These are phyloP conservation scores for Trypanosomatidae sp. DNA, from an alignment of 208 protist genomes.

Conservation along the genomic window DNA sequence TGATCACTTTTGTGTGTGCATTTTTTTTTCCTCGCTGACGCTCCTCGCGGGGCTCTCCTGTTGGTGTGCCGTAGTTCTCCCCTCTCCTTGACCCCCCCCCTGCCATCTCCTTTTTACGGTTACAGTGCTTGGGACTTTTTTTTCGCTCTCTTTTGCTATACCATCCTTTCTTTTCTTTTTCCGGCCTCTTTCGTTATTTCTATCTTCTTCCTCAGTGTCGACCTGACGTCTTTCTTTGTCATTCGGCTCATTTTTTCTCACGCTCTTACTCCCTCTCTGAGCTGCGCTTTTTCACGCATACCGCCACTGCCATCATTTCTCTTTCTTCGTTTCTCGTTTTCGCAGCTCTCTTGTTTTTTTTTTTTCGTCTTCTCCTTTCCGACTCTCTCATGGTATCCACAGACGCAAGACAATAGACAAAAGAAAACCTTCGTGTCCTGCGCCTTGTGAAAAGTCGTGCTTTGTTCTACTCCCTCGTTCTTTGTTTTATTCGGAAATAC, in stretches of 20 bases:
- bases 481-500: neutral
- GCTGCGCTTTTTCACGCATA: neutral
- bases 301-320: neutral
- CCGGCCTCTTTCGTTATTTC: neutral
- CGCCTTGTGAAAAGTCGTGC: neutral
- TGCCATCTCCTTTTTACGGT: neutral
- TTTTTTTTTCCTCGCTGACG: neutral
- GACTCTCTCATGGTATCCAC: slow-evolving; percentile 5
- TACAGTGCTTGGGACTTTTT: neutral
- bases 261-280: neutral
- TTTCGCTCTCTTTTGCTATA: neutral
- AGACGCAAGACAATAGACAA: neutral
- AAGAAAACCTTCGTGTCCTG: neutral
- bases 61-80: no score
- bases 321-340: neutral
- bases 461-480: neutral
- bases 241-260: neutral
- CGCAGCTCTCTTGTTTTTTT: slow-evolving; percentile 1
- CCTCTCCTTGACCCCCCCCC: neutral
- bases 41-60: neutral
- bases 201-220: neutral
- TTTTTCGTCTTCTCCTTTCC: neutral
- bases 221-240: neutral
- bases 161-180: neutral
- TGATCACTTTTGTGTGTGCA: neutral